Evolutionary conservation across 2,329 filamentous ascomycete species (phyloP), one percentile per base, ranked within the genome.

Genomic region (Alternaria ventricosa): DNA sequence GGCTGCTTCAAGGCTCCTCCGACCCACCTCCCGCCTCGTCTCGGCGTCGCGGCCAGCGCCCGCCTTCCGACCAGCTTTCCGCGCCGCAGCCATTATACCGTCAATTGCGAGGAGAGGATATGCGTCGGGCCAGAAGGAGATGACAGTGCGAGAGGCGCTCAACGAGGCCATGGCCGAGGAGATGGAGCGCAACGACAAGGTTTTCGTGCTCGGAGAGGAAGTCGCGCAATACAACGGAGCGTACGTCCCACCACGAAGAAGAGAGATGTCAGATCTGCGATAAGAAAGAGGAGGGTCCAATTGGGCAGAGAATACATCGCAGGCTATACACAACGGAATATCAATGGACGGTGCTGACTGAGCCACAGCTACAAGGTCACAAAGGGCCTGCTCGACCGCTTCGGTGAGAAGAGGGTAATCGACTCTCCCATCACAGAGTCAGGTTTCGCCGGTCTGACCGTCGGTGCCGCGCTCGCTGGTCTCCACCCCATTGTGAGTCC

Each of bases 141-240:
- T 97, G 85, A 97, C 96, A 47, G 96, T 99, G 78, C 90, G 96
- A 85, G 96, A 99, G 81, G 96, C 96, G 64, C 87, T 99, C 79
- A 99, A 99, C 82, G 95, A 99, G 87, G 96, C 96, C 65, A 90
- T 99, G 79, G 94, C 94, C 51, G 96, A 99, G 86, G 96, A 99
- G 87, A 90, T 99, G 82, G 94, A 97, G 87, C 81, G 84, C 79
- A 97, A 99, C 84, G 87, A 91, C 69, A 98, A 97, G 87, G 94
- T 97, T 75, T 99, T 97, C 82, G 85, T 99, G 73, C 83, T 99
- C 63, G 96, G 96, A 77, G 96, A 99, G 87, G 96, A 99, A 86
- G 96, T 99, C 79, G 96, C 96, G 77, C 96, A 99, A 85, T 99
- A 99, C 87, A 99, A 99, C 83, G 96, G 96, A 87, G 95, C 95